Conservation (phyloP, 495 filamentous ascomycete species). For the Penicillium egyptiacum region DNA sequence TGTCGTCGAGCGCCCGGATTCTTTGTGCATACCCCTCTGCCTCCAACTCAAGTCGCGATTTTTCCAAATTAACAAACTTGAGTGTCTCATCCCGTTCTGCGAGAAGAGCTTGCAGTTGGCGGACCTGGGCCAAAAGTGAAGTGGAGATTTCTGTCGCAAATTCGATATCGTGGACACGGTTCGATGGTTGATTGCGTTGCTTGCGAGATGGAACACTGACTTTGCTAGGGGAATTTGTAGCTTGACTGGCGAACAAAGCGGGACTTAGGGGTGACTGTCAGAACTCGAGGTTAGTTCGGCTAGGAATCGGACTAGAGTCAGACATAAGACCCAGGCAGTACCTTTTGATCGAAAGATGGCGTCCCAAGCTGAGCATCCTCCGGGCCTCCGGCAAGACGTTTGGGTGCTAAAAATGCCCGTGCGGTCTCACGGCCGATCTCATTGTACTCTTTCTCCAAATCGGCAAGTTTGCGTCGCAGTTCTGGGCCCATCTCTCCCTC, state of each 20-base stretch:
- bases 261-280: slow-evolving; percentile 67
- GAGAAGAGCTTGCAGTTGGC: slow-evolving; percentile 79
- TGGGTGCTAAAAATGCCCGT: slow-evolving; percentile 79
- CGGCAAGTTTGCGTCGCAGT: slow-evolving; percentile 75
- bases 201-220: slow-evolving; percentile 80
- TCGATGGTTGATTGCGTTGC: slow-evolving; percentile 84
- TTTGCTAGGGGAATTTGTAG: slow-evolving; percentile 86
- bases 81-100: slow-evolving; percentile 84
- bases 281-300: slow-evolving; percentile 17
- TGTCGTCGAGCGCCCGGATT: slow-evolving; percentile 80
- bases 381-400: slow-evolving; percentile 67
- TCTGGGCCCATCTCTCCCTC: slow-evolving; percentile 83
- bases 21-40: slow-evolving; percentile 76
- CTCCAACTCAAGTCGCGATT: slow-evolving; percentile 76
- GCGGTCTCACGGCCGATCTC: slow-evolving; percentile 90
- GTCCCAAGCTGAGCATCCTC: slow-evolving; percentile 56
- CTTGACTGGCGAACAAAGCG: slow-evolving; percentile 79
- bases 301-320: neutral
- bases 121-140: slow-evolving; percentile 83
- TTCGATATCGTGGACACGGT: slow-evolving; percentile 86
- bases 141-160: slow-evolving; percentile 95
- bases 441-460: slow-evolving; percentile 92
- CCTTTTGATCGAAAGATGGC: slow-evolving; percentile 64
- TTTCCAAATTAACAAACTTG: slow-evolving; percentile 69
- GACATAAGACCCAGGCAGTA: slow-evolving; percentile 26